These are phyloP conservation scores for Mycena rebaudengoi DNA, from an alignment of 768 basidiomycete genomes.

Conservation along the genomic window DNA sequence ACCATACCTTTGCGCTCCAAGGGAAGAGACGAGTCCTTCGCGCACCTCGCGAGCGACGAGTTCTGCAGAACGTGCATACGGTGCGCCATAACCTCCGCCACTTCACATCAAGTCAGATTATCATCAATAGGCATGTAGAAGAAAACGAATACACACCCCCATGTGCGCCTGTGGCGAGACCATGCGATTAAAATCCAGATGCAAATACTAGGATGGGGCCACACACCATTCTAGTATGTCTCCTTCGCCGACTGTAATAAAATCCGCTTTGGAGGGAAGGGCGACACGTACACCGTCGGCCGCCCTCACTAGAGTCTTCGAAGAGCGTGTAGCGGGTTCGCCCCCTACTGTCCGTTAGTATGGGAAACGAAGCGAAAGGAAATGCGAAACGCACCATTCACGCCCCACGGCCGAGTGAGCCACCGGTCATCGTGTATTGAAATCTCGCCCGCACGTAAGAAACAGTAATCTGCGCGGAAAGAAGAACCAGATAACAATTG, in stretches of 20 bases:
- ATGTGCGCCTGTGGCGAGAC: slow-evolving; percentile 28
- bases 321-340: slow-evolving; percentile 34
- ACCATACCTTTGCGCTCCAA: slow-evolving; percentile 34
- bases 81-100: slow-evolving; percentile 30
- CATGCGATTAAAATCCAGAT: too few species aligned
- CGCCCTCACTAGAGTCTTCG: slow-evolving; percentile 33
- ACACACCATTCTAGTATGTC: slow-evolving; percentile 38
- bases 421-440: slow-evolving; percentile 43
- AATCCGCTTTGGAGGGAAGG: slow-evolving; percentile 37
- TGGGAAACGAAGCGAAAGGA: not conserved
- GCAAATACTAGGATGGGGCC: too few species aligned
- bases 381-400: slow-evolving; percentile 30
- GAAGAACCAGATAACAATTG: not conserved
- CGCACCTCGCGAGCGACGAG: slow-evolving; percentile 37
- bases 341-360: slow-evolving; percentile 21
- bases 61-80: slow-evolving; percentile 35
- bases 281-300: slow-evolving; percentile 31
- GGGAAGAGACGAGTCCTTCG: slow-evolving; percentile 31
- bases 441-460: slow-evolving; percentile 38
- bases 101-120: slow-evolving; percentile 7
- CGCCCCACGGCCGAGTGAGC: slow-evolving; percentile 45
- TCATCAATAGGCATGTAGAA: not conserved
- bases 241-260: slow-evolving; percentile 32
- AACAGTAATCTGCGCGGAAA: slow-evolving; percentile 32
- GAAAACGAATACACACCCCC: slow-evolving; percentile 32